phyloP scores from a whole-genome alignment of 2,329 filamentous ascomycete species.

The Alternaria consortialis region DNA sequence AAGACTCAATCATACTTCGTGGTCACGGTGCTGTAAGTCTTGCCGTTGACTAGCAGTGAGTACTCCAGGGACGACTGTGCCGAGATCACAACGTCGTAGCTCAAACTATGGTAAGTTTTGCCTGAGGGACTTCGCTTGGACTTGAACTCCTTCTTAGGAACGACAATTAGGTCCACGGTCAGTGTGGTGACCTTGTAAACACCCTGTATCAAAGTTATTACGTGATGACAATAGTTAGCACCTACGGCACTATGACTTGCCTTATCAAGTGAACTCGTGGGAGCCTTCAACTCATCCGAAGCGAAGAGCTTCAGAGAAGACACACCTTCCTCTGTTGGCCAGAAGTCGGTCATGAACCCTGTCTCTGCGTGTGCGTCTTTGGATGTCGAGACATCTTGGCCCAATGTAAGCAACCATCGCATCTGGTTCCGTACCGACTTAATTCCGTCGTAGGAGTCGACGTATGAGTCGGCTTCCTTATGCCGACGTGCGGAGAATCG shows the following conservation, averaged over 20 bases:
- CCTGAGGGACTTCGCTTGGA: neutral
- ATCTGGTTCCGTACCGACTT: conserved; percentile 19
- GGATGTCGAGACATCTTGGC: conserved; percentile 20
- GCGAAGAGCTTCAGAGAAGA: too few species aligned
- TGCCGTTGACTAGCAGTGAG: conserved; percentile 11
- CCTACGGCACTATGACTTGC: too few species aligned
- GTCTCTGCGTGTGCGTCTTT: too few species aligned
- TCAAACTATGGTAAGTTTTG: neutral
- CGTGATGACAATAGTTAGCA: neutral
- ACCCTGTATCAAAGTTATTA: conserved; percentile 5
- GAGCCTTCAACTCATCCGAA: too few species aligned
- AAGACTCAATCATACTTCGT: conserved; percentile 16
- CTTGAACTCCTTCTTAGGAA: conserved; percentile 10
- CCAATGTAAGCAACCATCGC: conserved; percentile 26
- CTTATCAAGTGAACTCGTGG: too few species aligned
- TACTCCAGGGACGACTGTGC: conserved; percentile 32
- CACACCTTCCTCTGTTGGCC: neutral
- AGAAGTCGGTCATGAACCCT: conserved; percentile 2
- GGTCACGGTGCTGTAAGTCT: conserved; percentile 25
- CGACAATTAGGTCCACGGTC: conserved; percentile 15
- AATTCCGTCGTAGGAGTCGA: neutral
- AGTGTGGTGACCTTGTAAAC: conserved; percentile 20
- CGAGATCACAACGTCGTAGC: conserved; percentile 16
- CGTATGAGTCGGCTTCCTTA: conserved; percentile 15
- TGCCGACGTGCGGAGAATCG: conserved; percentile 12